Evolutionary conservation across 108 stramenopile species (phyloP).

Genomic region (Cyclostephanos invisitatus): DNA sequence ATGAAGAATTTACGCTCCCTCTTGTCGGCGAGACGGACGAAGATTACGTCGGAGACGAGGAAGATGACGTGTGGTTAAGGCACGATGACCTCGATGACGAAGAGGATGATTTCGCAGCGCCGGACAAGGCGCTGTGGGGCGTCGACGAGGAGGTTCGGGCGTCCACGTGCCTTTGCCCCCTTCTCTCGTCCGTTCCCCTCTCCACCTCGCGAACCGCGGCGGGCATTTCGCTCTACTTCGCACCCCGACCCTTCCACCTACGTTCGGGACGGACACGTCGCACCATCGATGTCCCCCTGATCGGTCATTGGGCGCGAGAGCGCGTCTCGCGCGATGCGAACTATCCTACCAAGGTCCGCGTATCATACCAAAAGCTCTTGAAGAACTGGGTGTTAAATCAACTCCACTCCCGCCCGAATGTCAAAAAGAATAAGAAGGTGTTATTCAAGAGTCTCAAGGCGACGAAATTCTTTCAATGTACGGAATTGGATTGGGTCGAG

Average conservation of each 20-base stretch:
- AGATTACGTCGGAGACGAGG: conserved; percentile 56
- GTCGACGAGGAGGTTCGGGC: conserved; percentile 56
- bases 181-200: conserved; percentile 61
- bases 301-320: conserved; percentile 93
- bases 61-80: conserved; percentile 69
- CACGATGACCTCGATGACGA: conserved; percentile 54
- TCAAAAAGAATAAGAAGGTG: conserved; percentile 89
- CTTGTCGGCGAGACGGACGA: conserved; percentile 83
- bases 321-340: conserved; percentile 86
- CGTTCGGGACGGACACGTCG: conserved; percentile 94
- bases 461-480: conserved; percentile 99
- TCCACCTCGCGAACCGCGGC: conserved; percentile 75
- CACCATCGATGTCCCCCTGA: conserved; percentile 94
- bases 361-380: conserved; percentile 98
- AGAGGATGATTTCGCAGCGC: conserved; percentile 36
- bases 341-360: conserved; percentile 98
- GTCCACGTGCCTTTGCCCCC: conserved; percentile 54
- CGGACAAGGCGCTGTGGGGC: conserved; percentile 54
- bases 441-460: conserved; percentile 96
- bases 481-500: conserved; percentile 99
- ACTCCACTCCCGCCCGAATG: conserved; percentile 87
- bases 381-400: conserved; percentile 98
- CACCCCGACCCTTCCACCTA: conserved; percentile 94
- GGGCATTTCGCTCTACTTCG: conserved; percentile 96
- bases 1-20: conserved; percentile 70